phyloP scores from a whole-genome alignment of 225 moss, liverwort and hornwort species.

The Antitrichia curtipendula region DNA sequence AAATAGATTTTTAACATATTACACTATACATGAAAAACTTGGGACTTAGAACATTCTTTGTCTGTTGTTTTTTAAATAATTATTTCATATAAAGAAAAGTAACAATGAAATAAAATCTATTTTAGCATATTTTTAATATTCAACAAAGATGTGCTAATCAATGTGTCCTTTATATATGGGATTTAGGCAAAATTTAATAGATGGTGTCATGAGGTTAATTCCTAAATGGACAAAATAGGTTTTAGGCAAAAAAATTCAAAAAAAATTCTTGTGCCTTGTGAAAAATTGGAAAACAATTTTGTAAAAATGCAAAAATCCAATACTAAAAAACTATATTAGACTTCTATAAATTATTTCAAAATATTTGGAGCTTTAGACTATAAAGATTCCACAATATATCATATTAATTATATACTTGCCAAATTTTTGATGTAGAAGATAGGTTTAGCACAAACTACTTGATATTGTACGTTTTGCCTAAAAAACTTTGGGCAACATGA shows the following conservation, averaged over 20 bases:
- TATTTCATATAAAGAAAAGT: not conserved
- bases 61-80: not conserved
- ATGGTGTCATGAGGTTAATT: not conserved
- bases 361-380: not conserved
- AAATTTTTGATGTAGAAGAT: not conserved
- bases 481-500: not conserved
- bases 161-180: not conserved
- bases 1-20: not conserved
- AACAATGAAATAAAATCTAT: not conserved
- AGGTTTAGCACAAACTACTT: not conserved
- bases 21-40: not conserved
- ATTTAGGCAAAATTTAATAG: not conserved
- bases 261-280: too few species aligned
- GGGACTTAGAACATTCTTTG: rapidly evolving
- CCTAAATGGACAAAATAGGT: not conserved
- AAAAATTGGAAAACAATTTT: too few species aligned
- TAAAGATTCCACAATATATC: not conserved
- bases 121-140: not conserved
- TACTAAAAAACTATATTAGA: too few species aligned
- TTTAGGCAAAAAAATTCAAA: too few species aligned
- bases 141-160: not conserved
- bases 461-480: not conserved
- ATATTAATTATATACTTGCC: too few species aligned
- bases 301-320: too few species aligned
- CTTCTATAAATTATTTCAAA: too few species aligned